These are phyloP conservation scores for Orobanche coerulescens DNA, from an alignment of 257 asterid species.

Conservation along the genomic window DNA sequence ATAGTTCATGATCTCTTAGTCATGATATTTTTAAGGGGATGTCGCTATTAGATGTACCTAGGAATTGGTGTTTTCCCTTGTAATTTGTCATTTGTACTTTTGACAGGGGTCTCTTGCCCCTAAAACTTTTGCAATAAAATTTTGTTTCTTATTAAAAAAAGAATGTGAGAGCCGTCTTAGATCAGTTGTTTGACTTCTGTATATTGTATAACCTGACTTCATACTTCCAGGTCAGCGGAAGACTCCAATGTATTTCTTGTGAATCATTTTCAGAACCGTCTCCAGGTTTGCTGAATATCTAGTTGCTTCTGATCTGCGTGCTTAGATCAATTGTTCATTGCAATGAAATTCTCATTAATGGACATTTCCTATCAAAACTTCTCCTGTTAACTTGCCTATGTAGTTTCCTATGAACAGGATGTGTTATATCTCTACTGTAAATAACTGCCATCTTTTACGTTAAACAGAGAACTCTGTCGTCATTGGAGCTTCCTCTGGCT, in stretches of 20 bases:
- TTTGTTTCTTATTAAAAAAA: too few relatives aligned
- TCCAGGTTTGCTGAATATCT: constrained; percentile 56
- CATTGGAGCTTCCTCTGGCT: constrained; percentile 86
- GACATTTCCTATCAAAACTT: background rate
- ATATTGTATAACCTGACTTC: constrained; percentile 12
- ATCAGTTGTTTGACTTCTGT: constrained; percentile 7
- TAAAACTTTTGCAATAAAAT: too few relatives aligned
- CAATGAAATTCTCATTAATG: background rate
- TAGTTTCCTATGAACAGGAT: background rate
- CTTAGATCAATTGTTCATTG: background rate
- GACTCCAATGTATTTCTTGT: constrained; percentile 94
- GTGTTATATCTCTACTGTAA: constrained; percentile 6
- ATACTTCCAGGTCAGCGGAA: constrained; percentile 76
- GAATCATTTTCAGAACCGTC: constrained; percentile 86
- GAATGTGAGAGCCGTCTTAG: background rate
- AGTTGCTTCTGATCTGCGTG: constrained; percentile 19
- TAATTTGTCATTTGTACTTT: too few relatives aligned
- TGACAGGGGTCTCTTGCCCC: too few relatives aligned
- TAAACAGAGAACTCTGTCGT: constrained; percentile 72
- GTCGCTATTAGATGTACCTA: too few relatives aligned
- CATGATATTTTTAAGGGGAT: too few relatives aligned
- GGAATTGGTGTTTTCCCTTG: too few relatives aligned
- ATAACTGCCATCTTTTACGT: constrained; percentile 18
- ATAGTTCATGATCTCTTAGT: too few relatives aligned
- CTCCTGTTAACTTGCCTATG: background rate